Base-by-base conservation (phyloP, 805 yeast genomes). In the Kodamaea nitidulidarum region DNA sequence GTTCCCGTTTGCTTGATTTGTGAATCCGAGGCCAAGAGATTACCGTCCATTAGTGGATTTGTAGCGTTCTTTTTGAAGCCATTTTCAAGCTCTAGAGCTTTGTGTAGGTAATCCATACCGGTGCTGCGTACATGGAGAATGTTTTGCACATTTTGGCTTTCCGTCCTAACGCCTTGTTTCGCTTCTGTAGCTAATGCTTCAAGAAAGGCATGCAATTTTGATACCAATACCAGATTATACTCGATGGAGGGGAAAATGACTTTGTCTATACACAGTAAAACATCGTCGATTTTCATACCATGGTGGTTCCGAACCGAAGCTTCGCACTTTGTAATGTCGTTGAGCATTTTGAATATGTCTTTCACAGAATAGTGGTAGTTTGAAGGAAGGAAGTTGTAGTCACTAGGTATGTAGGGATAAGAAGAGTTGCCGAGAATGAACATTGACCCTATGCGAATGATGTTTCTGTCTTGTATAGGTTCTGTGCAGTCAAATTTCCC, bases 321-420 rank as follows among this genome's bases (percentile, higher is more conserved):
- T 6, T 20, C 22, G 5, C 7, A 20, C 8, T 20, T 9, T 10
- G 27, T 25, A 10, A 30, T 6, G 5, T 15, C 11, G 7, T 16
- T 12, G 14, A 30, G 9, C 31, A 30, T 30, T 7, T 17, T 6
- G 32, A 14, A 30, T 7, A 30, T 16, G 14, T 30, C 32, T 10
- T 9, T 16, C 9, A 16, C 21, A 9, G 32, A 30, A n/a, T 30
- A 30, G 8, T 12, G 20, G 12, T 30, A 30, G 32, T 30, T 30
- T 30, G 32, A 30, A 4, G 32, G 32, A 11, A 30, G 21, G 21
- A 15, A 30, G 32, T 15, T 30, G 32, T 30, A 30, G 20, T 17
- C 15, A 14, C 11, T 11, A 3, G 32, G 32, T 7, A 30, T n/a
- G 12, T 30, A 30, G 21, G 32, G 32, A 30, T 11, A 30, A 6